Conservation (phyloP, 495 filamentous ascomycete species). For the Penicillium argentinense region DNA sequence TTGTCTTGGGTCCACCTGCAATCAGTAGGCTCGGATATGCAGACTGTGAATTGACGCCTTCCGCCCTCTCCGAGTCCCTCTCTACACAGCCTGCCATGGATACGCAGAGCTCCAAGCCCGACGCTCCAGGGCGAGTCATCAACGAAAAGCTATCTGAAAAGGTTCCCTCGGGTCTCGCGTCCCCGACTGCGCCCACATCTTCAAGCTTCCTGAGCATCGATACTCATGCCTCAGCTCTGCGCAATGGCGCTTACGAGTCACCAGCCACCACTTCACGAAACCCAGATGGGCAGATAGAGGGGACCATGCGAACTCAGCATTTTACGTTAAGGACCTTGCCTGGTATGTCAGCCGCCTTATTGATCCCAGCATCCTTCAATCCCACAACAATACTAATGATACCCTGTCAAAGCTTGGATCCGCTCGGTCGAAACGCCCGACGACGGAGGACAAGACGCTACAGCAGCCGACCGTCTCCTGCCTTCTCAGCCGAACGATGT, state of each 20-base stretch:
- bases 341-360: too few relatives aligned
- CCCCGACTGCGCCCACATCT: constrained; percentile 3
- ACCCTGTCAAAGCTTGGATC: constrained; percentile 35
- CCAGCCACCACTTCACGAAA: constrained; percentile 20
- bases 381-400: too few relatives aligned
- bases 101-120: constrained; percentile 13
- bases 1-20: neutral
- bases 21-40: constrained; percentile 9
- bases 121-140: constrained; percentile 11
- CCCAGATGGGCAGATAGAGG: constrained; percentile 19
- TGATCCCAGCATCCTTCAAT: too few relatives aligned
- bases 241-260: constrained; percentile 20
- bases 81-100: constrained; percentile 14
- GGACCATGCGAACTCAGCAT: constrained; percentile 11
- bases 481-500: constrained; percentile 50
- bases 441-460: constrained; percentile 31
- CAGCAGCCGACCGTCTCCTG: constrained; percentile 35
- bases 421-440: constrained; percentile 31
- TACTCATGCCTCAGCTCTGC: constrained; percentile 21
- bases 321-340: constrained; percentile 31
- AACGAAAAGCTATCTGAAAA: constrained; percentile 23
- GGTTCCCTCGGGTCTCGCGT: constrained; percentile 5
- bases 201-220: constrained; percentile 21
- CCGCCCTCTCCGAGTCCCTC: constrained; percentile 13
- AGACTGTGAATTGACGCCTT: constrained; percentile 9